Base-by-base conservation (phyloP, 1,284 basidiomycete species). In the Neonothopanus nambi region DNA sequence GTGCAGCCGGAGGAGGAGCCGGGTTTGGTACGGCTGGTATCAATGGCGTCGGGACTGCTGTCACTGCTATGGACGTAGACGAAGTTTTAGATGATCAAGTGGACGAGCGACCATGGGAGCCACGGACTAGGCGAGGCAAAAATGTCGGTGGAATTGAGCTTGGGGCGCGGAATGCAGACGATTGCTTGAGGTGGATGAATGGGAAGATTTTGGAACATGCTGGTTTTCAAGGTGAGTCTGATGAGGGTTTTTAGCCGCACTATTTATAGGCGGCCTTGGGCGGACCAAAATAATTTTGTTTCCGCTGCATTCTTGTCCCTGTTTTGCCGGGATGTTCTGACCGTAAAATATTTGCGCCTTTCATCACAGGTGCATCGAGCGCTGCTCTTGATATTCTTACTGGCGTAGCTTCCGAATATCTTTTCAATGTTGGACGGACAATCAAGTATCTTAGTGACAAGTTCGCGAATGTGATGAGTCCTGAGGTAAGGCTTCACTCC, bases 341-440 rank as follows among this genome's bases (percentile, higher is more conserved):
- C 26, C 15, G 4, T 48, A 36, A 35, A 23, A 15, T 9, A 11
- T 8, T 13, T 21, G 30, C 47, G 47, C 17, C 9, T 37, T 26
- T 50, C 17, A 21, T 6, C 50, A 40, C 51, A 87, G 87, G 87
- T 9, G 69, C 85, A 13, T 85, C 87, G 21, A 80, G 81, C 56
- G 76, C 78, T 9, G 84, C 95, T 0, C 68, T 97, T 38, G 89
- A 94, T 59, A 86, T 95, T 13, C 71, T 98, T n/a, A 80, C 87
- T 0, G 80, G 88, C 44, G 87, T 96, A 3, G 80, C 88, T 0
- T 78, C 85, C 0, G 91, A 96, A 62, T 97, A 93, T 68, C 65
- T 98, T 1, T 71, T 82, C 38, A 96, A 94, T 63, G 80, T 98
- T 33, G 96, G 95, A 1, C 80, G 87, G 44, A 96, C 93, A 11